Evolutionary conservation across 495 filamentous ascomycete species (phyloP), one percentile per base, ranked within the genome.

Genomic region (Podospora anserina): DNA sequence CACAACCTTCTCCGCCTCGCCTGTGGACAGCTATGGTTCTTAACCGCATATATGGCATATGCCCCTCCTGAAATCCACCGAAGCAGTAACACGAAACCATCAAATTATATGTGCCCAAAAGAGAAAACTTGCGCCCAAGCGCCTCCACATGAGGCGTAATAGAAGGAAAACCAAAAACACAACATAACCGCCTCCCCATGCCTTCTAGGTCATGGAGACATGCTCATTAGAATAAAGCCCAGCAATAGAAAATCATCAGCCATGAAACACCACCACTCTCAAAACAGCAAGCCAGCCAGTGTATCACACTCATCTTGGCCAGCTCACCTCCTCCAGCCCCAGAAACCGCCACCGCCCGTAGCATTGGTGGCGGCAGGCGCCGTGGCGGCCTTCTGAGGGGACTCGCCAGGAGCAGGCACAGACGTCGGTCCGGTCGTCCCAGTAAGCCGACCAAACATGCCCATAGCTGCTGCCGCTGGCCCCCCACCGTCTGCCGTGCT

Each of bases 281-380:
- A 18, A 3, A 20, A 15, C 55, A 66, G 20, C 15, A 60, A 58
- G 34, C 34, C 13, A 63, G 44, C 3, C 27, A 23, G 1, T 23
- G 23, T 9, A 56, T 9, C 62, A 49, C 30, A 57, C 5, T n/a
- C 20, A 18, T 57, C 54, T 11, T 18, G 5, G 15, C 0, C 34
- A 28, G 34, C 58, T 77, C 70, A 78, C 69, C 81, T 77, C 66
- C 82, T 75, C 82, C 82, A 85, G 5, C 82, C 82, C 80, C 81
- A 85, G 69, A 85, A 85, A 34, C 82, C 76, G 26, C 77, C 81
- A 54, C 73, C 76, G 44, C 64, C 26, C 32, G 70, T 64, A 58
- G 57, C 60, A 15, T 59, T 60, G 13, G 62, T 54, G 2, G 61
- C 26, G 32, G 74, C 61, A 6, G 71, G 61, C n/a, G 70, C 53